phyloP scores from a whole-genome alignment of 192 early-diverging fungal species.

The Umbelopsis sp. region DNA sequence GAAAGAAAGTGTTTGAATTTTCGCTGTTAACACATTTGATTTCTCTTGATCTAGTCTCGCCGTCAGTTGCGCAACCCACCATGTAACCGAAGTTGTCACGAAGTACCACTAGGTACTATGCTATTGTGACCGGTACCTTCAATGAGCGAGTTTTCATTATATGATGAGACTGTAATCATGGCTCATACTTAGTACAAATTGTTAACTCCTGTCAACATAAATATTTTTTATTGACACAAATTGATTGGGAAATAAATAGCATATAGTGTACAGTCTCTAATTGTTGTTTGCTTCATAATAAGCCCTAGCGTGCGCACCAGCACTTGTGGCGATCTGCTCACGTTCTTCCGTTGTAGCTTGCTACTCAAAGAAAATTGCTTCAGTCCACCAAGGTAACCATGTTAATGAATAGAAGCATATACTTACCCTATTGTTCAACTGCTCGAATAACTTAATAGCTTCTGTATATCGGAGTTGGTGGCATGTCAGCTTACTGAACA shows the following conservation, averaged over 20 bases:
- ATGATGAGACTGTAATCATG: too few species aligned
- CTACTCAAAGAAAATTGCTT: not conserved
- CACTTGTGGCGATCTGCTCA: not conserved
- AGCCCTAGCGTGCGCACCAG: not conserved
- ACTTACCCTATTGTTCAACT: slow-evolving; percentile 11
- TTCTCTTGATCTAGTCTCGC: too few species aligned
- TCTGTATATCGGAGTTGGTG: not conserved
- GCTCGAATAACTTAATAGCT: slow-evolving; percentile 2
- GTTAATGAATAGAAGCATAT: not conserved
- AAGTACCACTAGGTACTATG: too few species aligned
- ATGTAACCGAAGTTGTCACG: too few species aligned
- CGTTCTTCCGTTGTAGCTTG: not conserved
- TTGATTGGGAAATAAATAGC: not conserved
- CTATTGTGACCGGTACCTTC: too few species aligned
- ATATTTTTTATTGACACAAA: not conserved
- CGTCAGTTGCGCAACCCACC: too few species aligned
- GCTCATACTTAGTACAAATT: too few species aligned
- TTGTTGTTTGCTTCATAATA: not conserved
- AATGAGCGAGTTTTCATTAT: too few species aligned
- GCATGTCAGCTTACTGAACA: not conserved
- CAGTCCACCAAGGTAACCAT: too few species aligned
- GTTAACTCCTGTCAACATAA: too few species aligned
- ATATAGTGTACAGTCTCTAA: not conserved
- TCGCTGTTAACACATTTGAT: too few species aligned
- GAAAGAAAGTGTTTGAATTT: too few species aligned